Evolutionary conservation across 2,329 filamentous ascomycete species (phyloP).

Genomic region (Blastomyces percursus): DNA sequence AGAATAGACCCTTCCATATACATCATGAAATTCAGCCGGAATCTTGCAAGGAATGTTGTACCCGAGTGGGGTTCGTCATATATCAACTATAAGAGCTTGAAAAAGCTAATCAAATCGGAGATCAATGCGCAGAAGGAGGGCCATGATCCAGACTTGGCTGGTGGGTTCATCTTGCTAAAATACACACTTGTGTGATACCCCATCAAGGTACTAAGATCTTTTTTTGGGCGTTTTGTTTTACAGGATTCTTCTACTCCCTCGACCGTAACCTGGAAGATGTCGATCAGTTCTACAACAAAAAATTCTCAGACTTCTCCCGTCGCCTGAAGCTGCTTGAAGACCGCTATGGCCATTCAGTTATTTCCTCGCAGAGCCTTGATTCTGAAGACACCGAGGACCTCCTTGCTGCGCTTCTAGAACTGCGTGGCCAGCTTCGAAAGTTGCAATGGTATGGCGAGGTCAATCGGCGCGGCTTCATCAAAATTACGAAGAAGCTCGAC

Average conservation of each 20-base stretch:
- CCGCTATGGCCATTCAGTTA: conserved; percentile 65
- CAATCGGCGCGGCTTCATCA: conserved; percentile 87
- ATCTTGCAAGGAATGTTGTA: conserved; percentile 39
- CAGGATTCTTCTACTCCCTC: conserved; percentile 94
- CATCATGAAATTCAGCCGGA: conserved; percentile 42
- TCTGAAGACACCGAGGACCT: conserved; percentile 85
- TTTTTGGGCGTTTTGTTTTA: conserved; percentile 10
- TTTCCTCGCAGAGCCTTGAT: conserved; percentile 62
- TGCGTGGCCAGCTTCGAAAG: conserved; percentile 77
- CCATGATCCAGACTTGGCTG: conserved; percentile 75
- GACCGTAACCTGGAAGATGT: conserved; percentile 97
- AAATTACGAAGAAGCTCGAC: conserved; percentile 98
- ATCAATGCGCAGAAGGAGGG: conserved; percentile 58
- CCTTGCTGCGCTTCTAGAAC: conserved; percentile 77
- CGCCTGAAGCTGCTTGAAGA: conserved; percentile 78
- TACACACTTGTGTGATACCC: not conserved
- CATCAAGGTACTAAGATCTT: not conserved
- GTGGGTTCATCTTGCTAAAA: conserved; percentile 45
- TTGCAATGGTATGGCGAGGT: conserved; percentile 97
- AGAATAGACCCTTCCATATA: not conserved
- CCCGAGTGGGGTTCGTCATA: conserved; percentile 42
- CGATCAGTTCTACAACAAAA: conserved; percentile 93
- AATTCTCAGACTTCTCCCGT: conserved; percentile 72
- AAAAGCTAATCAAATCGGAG: conserved; percentile 81
- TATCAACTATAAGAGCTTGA: conserved; percentile 51